Evolutionary conservation across 2,329 filamentous ascomycete genomes (phyloP).

Genomic region (Septoria linicola): DNA sequence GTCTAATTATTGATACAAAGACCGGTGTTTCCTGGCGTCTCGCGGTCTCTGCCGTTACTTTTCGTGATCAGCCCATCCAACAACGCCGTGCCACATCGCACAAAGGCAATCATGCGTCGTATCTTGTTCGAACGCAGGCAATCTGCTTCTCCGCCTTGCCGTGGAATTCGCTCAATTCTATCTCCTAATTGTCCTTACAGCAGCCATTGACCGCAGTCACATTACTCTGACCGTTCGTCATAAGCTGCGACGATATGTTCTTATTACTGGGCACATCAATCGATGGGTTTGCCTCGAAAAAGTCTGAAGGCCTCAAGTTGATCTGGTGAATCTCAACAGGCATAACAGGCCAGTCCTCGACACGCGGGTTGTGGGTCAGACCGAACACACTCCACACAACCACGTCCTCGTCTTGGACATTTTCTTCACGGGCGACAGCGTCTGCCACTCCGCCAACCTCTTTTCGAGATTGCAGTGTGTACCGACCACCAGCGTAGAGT

Average conservation of each 20-base stretch:
- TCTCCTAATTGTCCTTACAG: neutral
- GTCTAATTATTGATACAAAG: no score
- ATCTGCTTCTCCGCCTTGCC: neutral
- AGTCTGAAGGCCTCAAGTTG: slow-evolving; percentile 52
- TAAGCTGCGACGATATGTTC: slow-evolving; percentile 20
- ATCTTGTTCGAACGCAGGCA: no score
- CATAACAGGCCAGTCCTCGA: slow-evolving; percentile 54
- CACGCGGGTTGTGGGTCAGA: slow-evolving; percentile 53
- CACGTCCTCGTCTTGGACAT: slow-evolving; percentile 47
- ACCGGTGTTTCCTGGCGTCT: no score
- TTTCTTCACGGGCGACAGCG: slow-evolving; percentile 45
- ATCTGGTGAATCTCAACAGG: slow-evolving; percentile 51
- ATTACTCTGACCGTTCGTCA: slow-evolving; percentile 14
- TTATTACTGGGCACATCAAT: slow-evolving; percentile 50
- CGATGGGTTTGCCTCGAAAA: slow-evolving; percentile 55
- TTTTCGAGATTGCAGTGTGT: slow-evolving; percentile 48
- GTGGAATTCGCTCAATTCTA: no score
- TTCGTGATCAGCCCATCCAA: no score
- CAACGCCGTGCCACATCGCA: no score
- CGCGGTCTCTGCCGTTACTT: no score
- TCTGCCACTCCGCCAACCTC: slow-evolving; percentile 49
- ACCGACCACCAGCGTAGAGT: slow-evolving; percentile 51
- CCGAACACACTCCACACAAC: slow-evolving; percentile 54
- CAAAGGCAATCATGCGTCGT: no score
- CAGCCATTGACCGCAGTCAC: neutral